Evolutionary conservation across 2,329 filamentous ascomycete species (phyloP), one percentile per base, ranked within the genome.

Genomic region (Leptographium galeiforme): DNA sequence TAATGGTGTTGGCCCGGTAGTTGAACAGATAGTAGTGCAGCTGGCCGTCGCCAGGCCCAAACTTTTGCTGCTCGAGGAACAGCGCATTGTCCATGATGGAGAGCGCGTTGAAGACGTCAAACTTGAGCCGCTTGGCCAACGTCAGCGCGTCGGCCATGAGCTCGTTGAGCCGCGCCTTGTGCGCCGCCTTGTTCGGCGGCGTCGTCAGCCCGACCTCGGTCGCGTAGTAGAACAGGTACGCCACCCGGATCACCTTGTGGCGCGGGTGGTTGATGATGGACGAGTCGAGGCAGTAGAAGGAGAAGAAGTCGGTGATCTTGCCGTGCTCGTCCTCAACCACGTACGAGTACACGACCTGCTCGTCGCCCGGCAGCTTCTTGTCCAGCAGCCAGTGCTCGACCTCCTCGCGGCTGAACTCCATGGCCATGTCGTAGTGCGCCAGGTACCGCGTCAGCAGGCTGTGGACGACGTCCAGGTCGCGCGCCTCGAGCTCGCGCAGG

Each of bases 1-100:
- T 73, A 62, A 98, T 85, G n/a, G 84, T 82, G 56, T 87, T 83
- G 13, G 89, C 87, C 54, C 89, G 82, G 74, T 96, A 98, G 71
- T 98, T 98, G 77, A 94, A 98, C 36, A 98, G 75, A 68, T 98
- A 98, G 71, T 90, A 98, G 69, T 98, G 89, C 61, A 98, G 75
- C 67, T 93, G 89, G 48, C 93, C 93, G 66, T 98, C 93, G 36
- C 93, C 93, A 6, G 86, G 84, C 46, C 91, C 93, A 63, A 96
- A 98, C 68, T 95, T 95, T 64, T 96, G 88, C 60, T 96, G 78
- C 65, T 91, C 84, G 7, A 98, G 76, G 78, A 98, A 97, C 19
- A 97, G 77, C 0, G 82, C 85, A 67, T 98, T 98, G 68, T 98
- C 91, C 70, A 95, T 84, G 41, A 96, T 76, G 0, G 90, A 95